These are phyloP conservation scores for Pythium periplocum DNA, from an alignment of 352 stramenopile genomes.

Conservation along the genomic window DNA sequence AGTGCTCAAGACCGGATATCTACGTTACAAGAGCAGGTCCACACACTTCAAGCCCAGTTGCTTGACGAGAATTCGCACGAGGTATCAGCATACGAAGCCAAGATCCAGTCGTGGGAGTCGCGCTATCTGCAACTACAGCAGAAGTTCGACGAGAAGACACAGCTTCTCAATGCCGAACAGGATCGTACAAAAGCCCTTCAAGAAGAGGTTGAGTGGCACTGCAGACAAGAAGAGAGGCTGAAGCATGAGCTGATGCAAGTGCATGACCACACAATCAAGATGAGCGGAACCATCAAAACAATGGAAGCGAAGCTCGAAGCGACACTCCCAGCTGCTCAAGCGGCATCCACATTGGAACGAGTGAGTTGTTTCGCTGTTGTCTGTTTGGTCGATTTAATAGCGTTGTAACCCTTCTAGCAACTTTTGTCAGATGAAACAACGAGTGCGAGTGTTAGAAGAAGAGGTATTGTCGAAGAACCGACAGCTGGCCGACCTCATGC, in stretches of 20 bases:
- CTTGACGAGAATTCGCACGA: slow-evolving; percentile 1
- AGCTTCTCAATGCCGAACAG: slow-evolving; percentile 9
- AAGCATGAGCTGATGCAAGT: slow-evolving; percentile 29
- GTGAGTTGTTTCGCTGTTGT: not conserved
- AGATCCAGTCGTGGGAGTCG: slow-evolving; percentile 31
- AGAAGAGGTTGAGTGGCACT: slow-evolving; percentile 18
- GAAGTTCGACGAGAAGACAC: slow-evolving; percentile 9
- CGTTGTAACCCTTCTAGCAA: not conserved
- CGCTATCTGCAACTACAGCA: slow-evolving; percentile 22
- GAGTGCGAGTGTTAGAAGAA: slow-evolving; percentile 35
- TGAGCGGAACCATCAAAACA: slow-evolving; percentile 33
- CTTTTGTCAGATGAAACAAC: slow-evolving; percentile 25
- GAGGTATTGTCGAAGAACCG: slow-evolving; percentile 33
- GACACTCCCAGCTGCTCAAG: not conserved
- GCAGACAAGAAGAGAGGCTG: slow-evolving; percentile 23
- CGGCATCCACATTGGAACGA: not conserved
- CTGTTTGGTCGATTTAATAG: not conserved
- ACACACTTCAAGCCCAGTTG: slow-evolving; percentile 23
- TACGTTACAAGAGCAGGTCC: slow-evolving; percentile 24
- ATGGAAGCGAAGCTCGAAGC: slow-evolving; percentile 44
- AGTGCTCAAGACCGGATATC: slow-evolving; percentile 25
- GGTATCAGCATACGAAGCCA: slow-evolving; percentile 30
- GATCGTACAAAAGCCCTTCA: slow-evolving; percentile 7
- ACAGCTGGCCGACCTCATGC: slow-evolving; percentile 24
- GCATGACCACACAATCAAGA: slow-evolving; percentile 46